Base-by-base conservation (phyloP, 768 basidiomycete species). In the Obba rivulosa region DNA sequence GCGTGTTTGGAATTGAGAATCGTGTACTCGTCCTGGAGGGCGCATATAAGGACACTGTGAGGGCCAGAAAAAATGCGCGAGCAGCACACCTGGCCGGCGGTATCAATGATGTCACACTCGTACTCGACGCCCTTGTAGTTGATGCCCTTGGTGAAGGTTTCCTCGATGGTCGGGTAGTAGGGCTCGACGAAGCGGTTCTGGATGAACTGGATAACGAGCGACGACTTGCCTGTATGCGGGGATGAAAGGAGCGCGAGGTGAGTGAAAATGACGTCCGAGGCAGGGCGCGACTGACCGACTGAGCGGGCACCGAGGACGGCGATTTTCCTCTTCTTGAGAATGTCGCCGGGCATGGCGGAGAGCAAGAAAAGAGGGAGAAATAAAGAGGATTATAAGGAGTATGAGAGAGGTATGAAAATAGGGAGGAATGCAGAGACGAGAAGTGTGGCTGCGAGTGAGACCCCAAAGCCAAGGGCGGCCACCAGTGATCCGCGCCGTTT, bases 91-190 rank as follows among this genome's bases (percentile, higher is more conserved):
- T 97, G 95, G 23, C 95, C 95, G 43, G 95, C 95, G 54, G 92
- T 95, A 66, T 98, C 95, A 59, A 97, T 91, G 71, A 98, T 94
- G 69, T 95, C 92, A 69, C 93, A 94, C 52, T 92, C 86, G 61
- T 93, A 98, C 61, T 94, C 91, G 25, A 85, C 76, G 43, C 93
- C 94, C 48, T 89, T 90, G 72, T 88, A 86, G 49, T 77, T 79
- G 61, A 98, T 82, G 51, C 76, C 83, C 76, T 95, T 96, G 44
- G 82, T 76, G 66, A 85, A 87, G 11, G 87, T 91, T 57, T 77
- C 81, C 68, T 97, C 94, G 62, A 95, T 95, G 43, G 93, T 97
- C 34, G 95, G 95, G 70, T 92, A 93, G 73, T 97, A 97, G 8
- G 85, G 76, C 52, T 95, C 93, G 65, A 86, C 78, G 62, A 96